Base-by-base conservation (phyloP, 2,329 filamentous ascomycete species). In the Huntiella omanensis region DNA sequence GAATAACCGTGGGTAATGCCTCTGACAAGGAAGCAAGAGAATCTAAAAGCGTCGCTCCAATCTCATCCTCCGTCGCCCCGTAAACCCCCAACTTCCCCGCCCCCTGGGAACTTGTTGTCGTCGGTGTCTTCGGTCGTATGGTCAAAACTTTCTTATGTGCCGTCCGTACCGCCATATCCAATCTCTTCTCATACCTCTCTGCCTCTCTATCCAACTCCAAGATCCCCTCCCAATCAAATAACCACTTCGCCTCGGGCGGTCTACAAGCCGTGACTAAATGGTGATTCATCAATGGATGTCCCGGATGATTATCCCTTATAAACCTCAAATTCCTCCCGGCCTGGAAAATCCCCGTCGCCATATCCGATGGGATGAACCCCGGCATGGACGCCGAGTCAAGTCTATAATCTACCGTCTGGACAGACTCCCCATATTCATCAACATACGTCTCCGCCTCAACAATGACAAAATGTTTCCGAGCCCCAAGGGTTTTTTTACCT, bases 271-370 rank as follows among this genome's bases (percentile, higher is more conserved):
- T 53, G 4, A 74, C 58, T 4, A 70, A 62, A 19, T 66, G 63
- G n/a, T 65, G 55, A 37, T 66, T 67, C 11, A 74, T 71, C 37
- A 91, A 63, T 0, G 79, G 75, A 56, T 92, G 82, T 2, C 76
- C 66, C 4, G 82, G 71, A 56, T 91, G 81, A 53, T 80, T 75
- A 16, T 66, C 64, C 53, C 76, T 73, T 41, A 93, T 66, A 46
- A 91, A 76, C 5, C 81, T 73, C 41, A 93, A 61, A 56, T 81
- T 88, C 54, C 72, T 74, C 3, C 83, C 85, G 3, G 78, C 81
- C 57, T 92, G 83, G 52, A 88, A 87, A n/a, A 91, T 74, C 4
- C 69, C 64, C 43, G 72, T 69, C 3, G 75, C 77, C 52, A 87
- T 71, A 48, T 91, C 83, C 4, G 65, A 58, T 0, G 77, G 71